These are phyloP conservation scores for Lentinula aciculospora DNA, from an alignment of 768 basidiomycete genomes.

Conservation along the genomic window DNA sequence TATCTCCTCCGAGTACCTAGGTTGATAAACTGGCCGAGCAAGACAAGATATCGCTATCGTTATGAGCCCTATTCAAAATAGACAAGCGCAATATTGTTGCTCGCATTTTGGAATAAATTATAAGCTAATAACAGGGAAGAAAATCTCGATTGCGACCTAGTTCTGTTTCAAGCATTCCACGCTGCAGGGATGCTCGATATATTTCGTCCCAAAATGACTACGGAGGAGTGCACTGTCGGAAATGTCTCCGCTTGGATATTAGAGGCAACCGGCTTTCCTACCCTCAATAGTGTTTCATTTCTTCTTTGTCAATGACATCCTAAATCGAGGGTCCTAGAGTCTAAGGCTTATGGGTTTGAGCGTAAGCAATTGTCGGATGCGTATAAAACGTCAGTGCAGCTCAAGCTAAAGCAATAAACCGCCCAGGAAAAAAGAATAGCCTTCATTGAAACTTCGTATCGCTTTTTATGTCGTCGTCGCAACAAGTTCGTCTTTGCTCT, in stretches of 20 bases:
- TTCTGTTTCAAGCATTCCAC: too few species aligned
- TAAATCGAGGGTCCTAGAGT: background rate
- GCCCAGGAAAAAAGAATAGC: background rate
- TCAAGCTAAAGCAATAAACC: background rate
- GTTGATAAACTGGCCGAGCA: too few species aligned
- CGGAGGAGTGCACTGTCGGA: too few species aligned
- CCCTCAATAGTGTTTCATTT: background rate
- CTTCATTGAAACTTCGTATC: background rate
- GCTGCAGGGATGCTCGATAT: background rate
- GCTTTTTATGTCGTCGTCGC: background rate
- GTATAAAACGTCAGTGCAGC: background rate
- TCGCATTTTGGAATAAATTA: too few species aligned
- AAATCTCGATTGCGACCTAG: background rate
- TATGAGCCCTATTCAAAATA: too few species aligned
- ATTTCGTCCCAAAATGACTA: too few species aligned
- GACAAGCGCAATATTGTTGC: too few species aligned
- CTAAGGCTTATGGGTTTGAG: background rate
- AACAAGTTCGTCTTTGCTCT: background rate
- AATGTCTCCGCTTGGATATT: background rate
- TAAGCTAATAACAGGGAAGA: background rate
- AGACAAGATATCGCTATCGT: too few species aligned
- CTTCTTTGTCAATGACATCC: background rate
- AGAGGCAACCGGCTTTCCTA: slow-evolving; percentile 3
- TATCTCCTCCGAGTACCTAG: too few species aligned
- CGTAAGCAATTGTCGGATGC: background rate